These are phyloP conservation scores for Colletotrichum liaoningense DNA, from an alignment of 2,329 filamentous ascomycete species.

Conservation along the genomic window DNA sequence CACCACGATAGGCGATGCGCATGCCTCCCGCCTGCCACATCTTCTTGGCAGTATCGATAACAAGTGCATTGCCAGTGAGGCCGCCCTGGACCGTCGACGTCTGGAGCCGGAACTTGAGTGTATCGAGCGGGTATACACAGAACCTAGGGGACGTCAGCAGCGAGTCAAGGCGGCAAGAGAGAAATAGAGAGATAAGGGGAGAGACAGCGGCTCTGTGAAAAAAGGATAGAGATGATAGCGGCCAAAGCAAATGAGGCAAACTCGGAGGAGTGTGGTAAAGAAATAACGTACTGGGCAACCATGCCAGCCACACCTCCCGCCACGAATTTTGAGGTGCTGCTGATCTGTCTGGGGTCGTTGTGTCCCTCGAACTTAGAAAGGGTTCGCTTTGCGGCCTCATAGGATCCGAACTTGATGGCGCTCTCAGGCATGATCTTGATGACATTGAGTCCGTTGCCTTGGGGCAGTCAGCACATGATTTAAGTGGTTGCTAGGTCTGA, in stretches of 20 bases:
- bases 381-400: conserved; percentile 92
- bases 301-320: conserved; percentile 93
- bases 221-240: neutral
- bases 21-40: conserved; percentile 85
- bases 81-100: conserved; percentile 93
- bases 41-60: conserved; percentile 84
- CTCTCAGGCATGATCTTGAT: conserved; percentile 99
- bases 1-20: conserved; percentile 85
- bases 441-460: conserved; percentile 93
- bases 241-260: neutral
- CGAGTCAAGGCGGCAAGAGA: neutral
- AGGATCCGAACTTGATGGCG: conserved; percentile 97
- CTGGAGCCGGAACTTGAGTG: conserved; percentile 86
- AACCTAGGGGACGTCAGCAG: conserved; percentile 64
- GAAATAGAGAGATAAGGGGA: neutral
- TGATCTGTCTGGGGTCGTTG: conserved; percentile 81
- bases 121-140: conserved; percentile 94
- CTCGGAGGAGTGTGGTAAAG: neutral
- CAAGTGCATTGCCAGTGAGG: conserved; percentile 83
- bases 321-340: conserved; percentile 87
- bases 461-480: conserved; percentile 20
- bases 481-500: neutral
- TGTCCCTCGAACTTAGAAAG: conserved; percentile 91
- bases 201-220: neutral
- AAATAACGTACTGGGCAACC: conserved; percentile 80